A percentile compares a stretch with the other conserved stretches of the same genome.
Conservation (phyloP, 306 rosid genomes). For the Lathyrus tuberosus region DNA sequence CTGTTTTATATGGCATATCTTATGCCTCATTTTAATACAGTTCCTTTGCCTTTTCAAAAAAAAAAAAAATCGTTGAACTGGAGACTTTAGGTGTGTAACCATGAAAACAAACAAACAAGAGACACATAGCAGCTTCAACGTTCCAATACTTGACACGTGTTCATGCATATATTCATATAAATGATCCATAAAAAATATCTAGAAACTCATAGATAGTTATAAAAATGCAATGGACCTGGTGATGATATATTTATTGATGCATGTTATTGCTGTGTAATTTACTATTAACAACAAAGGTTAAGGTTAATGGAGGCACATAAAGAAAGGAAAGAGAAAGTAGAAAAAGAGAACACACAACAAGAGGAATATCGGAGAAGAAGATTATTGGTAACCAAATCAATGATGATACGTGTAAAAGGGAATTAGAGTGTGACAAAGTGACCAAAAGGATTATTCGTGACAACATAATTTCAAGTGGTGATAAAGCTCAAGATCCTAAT, state of each 20-base stretch:
- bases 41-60: too few relatives aligned
- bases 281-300: neutral
- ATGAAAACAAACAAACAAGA: neutral
- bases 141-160: neutral
- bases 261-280: neutral
- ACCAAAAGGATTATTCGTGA: slow-evolving; percentile 45
- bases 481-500: slow-evolving; percentile 34
- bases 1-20: too few relatives aligned
- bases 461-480: slow-evolving; percentile 2
- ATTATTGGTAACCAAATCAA: neutral
- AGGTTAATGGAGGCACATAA: slow-evolving; percentile 52
- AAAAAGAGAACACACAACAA: slow-evolving; percentile 20
- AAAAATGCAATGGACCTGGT: too few relatives aligned
- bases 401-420: neutral
- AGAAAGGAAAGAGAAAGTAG: slow-evolving; percentile 41
- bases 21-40: too few relatives aligned
- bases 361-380: neutral
- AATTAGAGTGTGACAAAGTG: slow-evolving; percentile 21
- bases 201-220: too few relatives aligned
- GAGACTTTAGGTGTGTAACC: neutral
- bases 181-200: too few relatives aligned
- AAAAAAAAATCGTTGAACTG: too few relatives aligned
- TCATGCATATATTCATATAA: too few relatives aligned
- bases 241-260: neutral
- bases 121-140: neutral